Base-by-base conservation (phyloP, 306 rosid genomes). In the Fagus crenata region DNA sequence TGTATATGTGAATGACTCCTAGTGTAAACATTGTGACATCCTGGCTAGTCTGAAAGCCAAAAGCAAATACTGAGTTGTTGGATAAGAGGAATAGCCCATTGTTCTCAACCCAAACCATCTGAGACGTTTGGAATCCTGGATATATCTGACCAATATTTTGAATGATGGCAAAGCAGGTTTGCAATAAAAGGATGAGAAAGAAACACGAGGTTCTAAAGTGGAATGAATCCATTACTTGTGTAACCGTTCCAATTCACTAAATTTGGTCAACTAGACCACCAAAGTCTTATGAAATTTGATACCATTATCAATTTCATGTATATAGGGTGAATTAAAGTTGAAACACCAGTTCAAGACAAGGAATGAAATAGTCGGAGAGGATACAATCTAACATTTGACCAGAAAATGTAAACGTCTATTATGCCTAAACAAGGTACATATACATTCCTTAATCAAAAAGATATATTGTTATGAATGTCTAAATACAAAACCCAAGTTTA, bases 121-220 rank as follows among this genome's bases (percentile, higher is more conserved):
- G 76, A 31, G 88, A 81, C 40, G 83, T 70, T 36, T 67, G 70
- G 74, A 85, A 85, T 22, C 83, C 88, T 7, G 85, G 88, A 36
- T 32, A 36, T 41, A 85, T 81, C 69, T 69, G 65, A 35, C 40
- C 67, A 3, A 60, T 54, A 11, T 65, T 73, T 35, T 78, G 88
- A 72, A 39, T 31, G 43, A 41, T 59, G 75, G 77, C 85, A 42
- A 42, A 28, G 49, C 78, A 77, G 22, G 82, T 46, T 77, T 56
- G 71, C 41, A 73, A 36, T 56, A 67, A 14, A 31, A 77, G 56
- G 9, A 67, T 32, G 32, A 67, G 70, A 54, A 37, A 77, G 49
- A 80, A 49, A 76, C 49, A 49, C 49, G 37, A 43, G 59, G 35
- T 22, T 73, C 67, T 28, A 55, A 55, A n/a, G 54, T 65, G 70